Base-by-base conservation (phyloP, 192 early-diverging fungal genomes). In the Pecoramyces ruminantium region DNA sequence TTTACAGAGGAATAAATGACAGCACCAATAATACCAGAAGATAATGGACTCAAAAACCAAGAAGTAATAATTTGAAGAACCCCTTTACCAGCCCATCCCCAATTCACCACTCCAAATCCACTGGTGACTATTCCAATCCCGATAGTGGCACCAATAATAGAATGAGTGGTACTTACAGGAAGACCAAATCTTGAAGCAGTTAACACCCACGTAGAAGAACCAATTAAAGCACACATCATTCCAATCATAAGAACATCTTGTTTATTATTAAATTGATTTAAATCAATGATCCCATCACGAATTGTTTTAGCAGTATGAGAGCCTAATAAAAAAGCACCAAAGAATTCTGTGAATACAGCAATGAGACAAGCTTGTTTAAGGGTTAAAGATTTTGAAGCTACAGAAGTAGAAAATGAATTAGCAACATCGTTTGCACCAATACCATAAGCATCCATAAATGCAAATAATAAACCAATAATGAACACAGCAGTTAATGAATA, bases 391-490 rank as follows among this genome's bases (percentile, higher is more conserved):
- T 92, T 90, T 6, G 95, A 94, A 29, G 93, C 92, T 79, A 95
- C 93, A 29, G 94, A 94, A 34, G 93, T 94, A 29, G 94, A 92
- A 82, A 96, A 96, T 9, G 93, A 90, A 85, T 96, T 96, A 83
- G 95, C 93, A 30, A 96, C 94, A 86, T 96, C 94, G 84, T 96
- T 95, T 38, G 94, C 93, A 81, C 94, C 94, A 81, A 95, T 93
- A 40, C 92, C 92, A 80, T 87, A 93, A 30, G 93, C 92, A 81
- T 95, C 93, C 28, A 85, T 34, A 77, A 94, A 92, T 25, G 94
- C 92, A 42, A 89, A 85, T 16, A 92, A 80, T 80, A 92, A 86
- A 51, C 89, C 90, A 29, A 94, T 78, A 39, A 83, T 89, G 85
- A 94, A 93, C 16, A 94, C 39, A 13, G 13, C 39, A 1, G 39